A percentile compares a stretch with the other conserved stretches of the same genome.
Evolutionary conservation across 768 basidiomycete genomes (phyloP).

Genomic region (Tricholoma bakamatsutake): DNA sequence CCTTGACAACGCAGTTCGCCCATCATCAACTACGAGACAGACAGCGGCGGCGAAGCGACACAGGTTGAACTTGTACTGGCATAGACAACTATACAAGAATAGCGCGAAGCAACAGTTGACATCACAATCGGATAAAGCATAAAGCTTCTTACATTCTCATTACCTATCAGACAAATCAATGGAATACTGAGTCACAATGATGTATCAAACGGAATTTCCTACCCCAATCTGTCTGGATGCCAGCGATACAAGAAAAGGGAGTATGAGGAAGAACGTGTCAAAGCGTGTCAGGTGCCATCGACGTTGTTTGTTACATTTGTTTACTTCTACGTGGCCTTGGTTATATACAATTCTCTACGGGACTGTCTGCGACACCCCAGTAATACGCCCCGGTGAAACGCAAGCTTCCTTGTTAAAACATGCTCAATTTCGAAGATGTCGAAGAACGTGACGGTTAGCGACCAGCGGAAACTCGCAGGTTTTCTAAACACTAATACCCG

Average conservation of each 20-base stretch:
- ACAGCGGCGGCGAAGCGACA: background rate
- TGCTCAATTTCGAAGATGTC: slow-evolving; percentile 92
- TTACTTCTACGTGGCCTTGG: slow-evolving; percentile 31
- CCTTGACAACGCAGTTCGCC: background rate
- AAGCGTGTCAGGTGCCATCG: slow-evolving; percentile 11
- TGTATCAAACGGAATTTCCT: too few species aligned
- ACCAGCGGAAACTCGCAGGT: background rate
- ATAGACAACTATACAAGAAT: background rate
- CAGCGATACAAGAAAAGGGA: background rate
- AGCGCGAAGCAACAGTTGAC: background rate
- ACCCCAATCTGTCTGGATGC: too few species aligned
- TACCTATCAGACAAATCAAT: too few species aligned
- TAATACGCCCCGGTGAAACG: slow-evolving; percentile 24
- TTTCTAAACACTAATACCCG: background rate
- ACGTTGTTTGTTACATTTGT: slow-evolving; percentile 25
- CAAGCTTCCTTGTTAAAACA: slow-evolving; percentile 23
- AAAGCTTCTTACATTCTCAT: too few species aligned
- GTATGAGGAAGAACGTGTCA: background rate
- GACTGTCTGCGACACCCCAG: slow-evolving; percentile 35
- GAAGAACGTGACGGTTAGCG: slow-evolving; percentile 90
- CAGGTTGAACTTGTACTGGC: background rate
- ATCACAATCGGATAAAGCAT: too few species aligned
- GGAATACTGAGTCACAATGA: too few species aligned
- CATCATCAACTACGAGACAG: background rate
- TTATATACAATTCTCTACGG: slow-evolving; percentile 8